Conservation (phyloP, 768 basidiomycete species). For the Sporobolomyces roseus region DNA sequence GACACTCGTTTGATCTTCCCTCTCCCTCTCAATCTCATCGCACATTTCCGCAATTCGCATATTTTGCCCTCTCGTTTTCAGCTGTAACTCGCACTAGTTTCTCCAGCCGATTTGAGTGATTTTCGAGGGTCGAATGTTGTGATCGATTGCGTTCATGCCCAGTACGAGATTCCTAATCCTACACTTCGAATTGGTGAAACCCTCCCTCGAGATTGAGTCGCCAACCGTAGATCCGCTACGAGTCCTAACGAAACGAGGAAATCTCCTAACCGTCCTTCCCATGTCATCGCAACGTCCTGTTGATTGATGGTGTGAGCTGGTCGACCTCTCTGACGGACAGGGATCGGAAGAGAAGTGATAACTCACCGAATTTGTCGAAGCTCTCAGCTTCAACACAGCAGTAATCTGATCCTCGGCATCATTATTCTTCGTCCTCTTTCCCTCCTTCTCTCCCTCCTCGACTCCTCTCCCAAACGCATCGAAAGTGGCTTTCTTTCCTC, state of each 20-base stretch:
- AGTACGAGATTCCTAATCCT: constrained; percentile 30
- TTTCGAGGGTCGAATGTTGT: no score
- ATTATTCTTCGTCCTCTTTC: constrained; percentile 8
- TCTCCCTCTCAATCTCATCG: no score
- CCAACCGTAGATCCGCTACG: constrained; percentile 66
- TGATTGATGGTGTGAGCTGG: no score
- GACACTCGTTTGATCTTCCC: neutral
- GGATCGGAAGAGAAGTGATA: constrained; percentile 7
- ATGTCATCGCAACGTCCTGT: constrained; percentile 82
- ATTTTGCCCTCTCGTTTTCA: no score
- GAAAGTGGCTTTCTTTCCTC: no score
- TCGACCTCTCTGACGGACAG: no score
- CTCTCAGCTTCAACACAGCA: constrained; percentile 82
- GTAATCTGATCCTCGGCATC: constrained; percentile 54
- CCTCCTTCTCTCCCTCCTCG: neutral
- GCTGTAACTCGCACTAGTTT: no score
- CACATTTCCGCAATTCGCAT: no score
- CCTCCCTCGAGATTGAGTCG: constrained; percentile 20
- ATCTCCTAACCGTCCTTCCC: constrained; percentile 87
- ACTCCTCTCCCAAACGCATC: constrained; percentile 39
- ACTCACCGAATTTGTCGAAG: constrained; percentile 82
- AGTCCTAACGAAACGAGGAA: constrained; percentile 86
- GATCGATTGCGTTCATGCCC: constrained; percentile 19
- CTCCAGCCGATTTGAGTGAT: no score
- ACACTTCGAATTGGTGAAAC: constrained; percentile 35